Percentiles rank a stretch among this genome's conserved stretches.
These are phyloP conservation scores for Hericium coralloides DNA, from an alignment of 768 basidiomycete genomes.

Conservation along the genomic window DNA sequence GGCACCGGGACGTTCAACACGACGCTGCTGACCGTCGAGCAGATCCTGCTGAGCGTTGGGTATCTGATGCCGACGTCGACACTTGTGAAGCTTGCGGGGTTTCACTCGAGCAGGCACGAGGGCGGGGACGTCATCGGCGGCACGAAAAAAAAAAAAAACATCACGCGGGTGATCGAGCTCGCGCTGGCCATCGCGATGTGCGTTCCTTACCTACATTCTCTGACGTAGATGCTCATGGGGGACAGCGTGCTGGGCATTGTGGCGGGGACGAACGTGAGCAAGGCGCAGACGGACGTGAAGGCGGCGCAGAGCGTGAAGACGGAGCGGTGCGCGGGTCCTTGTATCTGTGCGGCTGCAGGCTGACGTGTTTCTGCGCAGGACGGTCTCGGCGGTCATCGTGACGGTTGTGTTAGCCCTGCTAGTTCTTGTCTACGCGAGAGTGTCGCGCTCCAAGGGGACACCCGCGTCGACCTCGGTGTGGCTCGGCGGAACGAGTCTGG, in stretches of 20 bases:
- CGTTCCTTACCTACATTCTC: not conserved
- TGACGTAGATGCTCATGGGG: not conserved
- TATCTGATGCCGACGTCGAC: not conserved
- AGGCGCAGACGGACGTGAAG: not conserved
- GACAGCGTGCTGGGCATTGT: not conserved
- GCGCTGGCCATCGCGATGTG: not conserved
- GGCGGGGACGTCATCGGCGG: not conserved
- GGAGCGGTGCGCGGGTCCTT: not conserved
- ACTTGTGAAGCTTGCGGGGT: not conserved
- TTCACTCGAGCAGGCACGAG: not conserved
- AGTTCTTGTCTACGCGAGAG: not conserved
- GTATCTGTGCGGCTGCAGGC: no score
- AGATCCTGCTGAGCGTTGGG: not conserved
- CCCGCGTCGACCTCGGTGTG: not conserved
- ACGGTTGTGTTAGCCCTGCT: not conserved
- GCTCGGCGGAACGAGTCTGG: not conserved
- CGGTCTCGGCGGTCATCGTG: not conserved
- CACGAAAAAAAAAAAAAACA: not conserved
- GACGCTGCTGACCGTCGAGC: not conserved
- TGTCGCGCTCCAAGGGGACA: not conserved
- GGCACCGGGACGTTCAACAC: not conserved
- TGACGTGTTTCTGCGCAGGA: not conserved
- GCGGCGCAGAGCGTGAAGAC: not conserved
- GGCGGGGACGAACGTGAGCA: not conserved
- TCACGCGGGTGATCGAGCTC: not conserved